Evolutionary conservation across 345 rosid species (phyloP), one percentile per base, ranked within the genome.

Genomic region (Populus simonii): DNA sequence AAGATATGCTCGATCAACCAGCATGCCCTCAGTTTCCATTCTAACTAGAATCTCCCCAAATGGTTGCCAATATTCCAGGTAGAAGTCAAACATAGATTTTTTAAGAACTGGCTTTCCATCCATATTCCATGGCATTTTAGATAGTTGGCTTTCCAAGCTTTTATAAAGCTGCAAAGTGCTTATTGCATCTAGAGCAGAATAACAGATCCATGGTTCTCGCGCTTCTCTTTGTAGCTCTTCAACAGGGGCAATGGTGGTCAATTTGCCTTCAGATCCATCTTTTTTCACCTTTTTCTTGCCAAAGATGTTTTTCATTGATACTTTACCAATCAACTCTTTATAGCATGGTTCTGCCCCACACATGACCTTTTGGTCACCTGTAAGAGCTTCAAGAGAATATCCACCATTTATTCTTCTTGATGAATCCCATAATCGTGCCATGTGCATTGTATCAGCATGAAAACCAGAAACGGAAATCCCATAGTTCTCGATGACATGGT

Each of bases 371-470:
- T 68, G 75, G 73, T 96, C 93, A 72, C 94, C 80, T 4, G 98
- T 91, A 72, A 96, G 98, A 72, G 94, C 98, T 89, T 93, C 98
- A 74, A 96, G 98, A 73, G 98, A 92, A 85, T 96, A 96, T 13
- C 97, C 99, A 85, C 99, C 98, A 0, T 72, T 80, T 66, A 83
- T 84, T 53, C 85, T 88, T 78, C 98, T 87, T n/a, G 98, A 90
- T 38, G 99, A 92, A 87, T 96, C 88, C 97, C 98, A 93, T 68
- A 93, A 81, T 27, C 98, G 87, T 62, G 99, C 99, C 99, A 96
- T 93, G 89, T 93, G 99, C 94, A 96, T 92, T 74, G 99, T 96
- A 80, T 96, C 99, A 8, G 96, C 99, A 82, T 92, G 90, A 86
- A 96, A 96, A 51, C 99, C 99, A 84, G 88, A 83, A 76, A 96